These are phyloP conservation scores for Onygena corvina DNA, from an alignment of 2,329 filamentous ascomycete genomes.

Conservation along the genomic window DNA sequence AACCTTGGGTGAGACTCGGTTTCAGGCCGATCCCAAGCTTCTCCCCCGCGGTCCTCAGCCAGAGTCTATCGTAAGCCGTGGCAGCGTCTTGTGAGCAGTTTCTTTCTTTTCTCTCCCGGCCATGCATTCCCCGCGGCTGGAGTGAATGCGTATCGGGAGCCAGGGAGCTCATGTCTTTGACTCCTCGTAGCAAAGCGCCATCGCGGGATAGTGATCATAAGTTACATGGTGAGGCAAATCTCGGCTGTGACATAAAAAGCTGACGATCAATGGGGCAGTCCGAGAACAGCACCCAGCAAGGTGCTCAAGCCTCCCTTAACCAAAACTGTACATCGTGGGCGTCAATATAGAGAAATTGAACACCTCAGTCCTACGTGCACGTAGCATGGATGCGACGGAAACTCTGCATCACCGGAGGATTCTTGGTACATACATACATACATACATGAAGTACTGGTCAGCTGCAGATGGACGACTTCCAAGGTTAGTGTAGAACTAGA, in stretches of 20 bases:
- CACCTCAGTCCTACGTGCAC: background rate
- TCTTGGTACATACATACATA: too few species aligned
- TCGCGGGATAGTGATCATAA: background rate
- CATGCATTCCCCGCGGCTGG: background rate
- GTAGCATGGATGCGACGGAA: background rate
- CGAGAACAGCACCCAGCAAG: background rate
- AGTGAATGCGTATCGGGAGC: background rate
- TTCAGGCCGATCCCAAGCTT: conserved; percentile 2
- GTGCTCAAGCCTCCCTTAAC: conserved; percentile 5
- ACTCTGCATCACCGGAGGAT: background rate
- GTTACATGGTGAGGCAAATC: background rate
- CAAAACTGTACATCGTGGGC: background rate
- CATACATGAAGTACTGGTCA: conserved; percentile 1
- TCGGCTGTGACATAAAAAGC: background rate
- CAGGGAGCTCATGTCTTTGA: background rate
- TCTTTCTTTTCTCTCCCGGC: conserved; percentile 3
- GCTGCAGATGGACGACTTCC: too few species aligned
- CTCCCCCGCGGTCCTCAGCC: background rate
- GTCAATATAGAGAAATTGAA: background rate
- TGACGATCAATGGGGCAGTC: background rate
- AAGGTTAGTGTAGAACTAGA: too few species aligned
- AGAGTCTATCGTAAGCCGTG: background rate
- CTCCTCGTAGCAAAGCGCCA: background rate
- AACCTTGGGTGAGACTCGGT: conserved; percentile 1
- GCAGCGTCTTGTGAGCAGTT: conserved; percentile 2